phyloP scores from a whole-genome alignment of 176 grass and related monocot genomes.

The Oryza officinalis region DNA sequence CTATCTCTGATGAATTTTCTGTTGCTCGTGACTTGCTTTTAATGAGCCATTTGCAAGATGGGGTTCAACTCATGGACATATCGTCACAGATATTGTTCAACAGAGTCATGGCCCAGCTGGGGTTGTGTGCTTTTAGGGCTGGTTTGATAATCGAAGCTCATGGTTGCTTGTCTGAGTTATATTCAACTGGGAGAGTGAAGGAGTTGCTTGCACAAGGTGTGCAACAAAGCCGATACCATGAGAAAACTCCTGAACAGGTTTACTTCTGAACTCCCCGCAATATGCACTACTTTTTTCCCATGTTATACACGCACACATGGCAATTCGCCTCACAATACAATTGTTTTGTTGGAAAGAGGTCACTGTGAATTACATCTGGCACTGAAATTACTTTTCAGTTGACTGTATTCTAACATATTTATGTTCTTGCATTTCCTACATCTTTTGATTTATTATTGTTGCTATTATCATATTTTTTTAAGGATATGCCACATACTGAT shows the following conservation, averaged over 20 bases:
- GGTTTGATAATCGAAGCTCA: constrained; percentile 88
- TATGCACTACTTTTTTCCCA: background rate
- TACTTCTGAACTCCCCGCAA: background rate
- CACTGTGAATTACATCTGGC: background rate
- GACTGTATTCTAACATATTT: background rate
- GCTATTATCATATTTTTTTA: background rate
- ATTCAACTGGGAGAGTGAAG: constrained; percentile 82
- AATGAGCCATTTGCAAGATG: constrained; percentile 98
- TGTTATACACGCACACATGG: constrained; percentile 10
- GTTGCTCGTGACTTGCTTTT: constrained; percentile 89
- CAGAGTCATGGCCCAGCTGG: constrained; percentile 87
- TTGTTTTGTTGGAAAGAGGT: background rate
- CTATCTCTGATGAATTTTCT: constrained; percentile 84
- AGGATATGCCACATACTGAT: background rate
- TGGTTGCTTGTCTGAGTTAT: constrained; percentile 83
- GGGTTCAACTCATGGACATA: constrained; percentile 94
- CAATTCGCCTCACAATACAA: background rate
- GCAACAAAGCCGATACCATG: constrained; percentile 90
- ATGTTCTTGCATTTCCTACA: background rate
- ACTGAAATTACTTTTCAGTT: background rate
- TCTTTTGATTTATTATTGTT: background rate
- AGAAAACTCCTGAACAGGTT: constrained; percentile 98
- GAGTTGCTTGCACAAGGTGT: constrained; percentile 94
- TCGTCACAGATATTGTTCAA: constrained; percentile 94
- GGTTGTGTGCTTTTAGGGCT: constrained; percentile 84